Evolutionary conservation across 192 early-diverging fungal species (phyloP).

Genomic region (Globomyces pollinis-pini): DNA sequence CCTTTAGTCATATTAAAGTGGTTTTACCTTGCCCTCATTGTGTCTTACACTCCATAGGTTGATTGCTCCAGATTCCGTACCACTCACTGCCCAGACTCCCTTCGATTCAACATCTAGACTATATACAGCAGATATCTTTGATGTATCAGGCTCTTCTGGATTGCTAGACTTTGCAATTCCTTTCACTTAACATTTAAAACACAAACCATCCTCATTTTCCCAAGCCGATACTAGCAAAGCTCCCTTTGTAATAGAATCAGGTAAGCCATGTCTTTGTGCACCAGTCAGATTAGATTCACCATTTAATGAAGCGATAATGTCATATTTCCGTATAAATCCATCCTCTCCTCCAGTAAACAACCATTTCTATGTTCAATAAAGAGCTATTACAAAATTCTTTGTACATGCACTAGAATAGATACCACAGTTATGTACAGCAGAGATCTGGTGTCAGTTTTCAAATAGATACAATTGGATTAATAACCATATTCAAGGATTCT

Average conservation of each 20-base stretch:
- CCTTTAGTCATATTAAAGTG: background rate
- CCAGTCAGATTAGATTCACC: constrained; percentile 76
- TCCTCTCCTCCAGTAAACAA: constrained; percentile 66
- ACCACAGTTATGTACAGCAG: constrained; percentile 13
- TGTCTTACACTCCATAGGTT: constrained; percentile 83
- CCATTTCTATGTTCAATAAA: too few relatives aligned
- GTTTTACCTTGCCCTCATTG: constrained; percentile 74
- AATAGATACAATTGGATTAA: background rate
- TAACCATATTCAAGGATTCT: too few relatives aligned
- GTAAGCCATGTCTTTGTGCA: constrained; percentile 73
- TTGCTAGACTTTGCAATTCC: background rate
- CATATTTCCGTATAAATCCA: constrained; percentile 89
- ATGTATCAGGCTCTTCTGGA: constrained; percentile 3
- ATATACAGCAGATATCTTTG: constrained; percentile 81
- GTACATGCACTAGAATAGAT: constrained; percentile 2
- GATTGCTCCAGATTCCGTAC: constrained; percentile 63
- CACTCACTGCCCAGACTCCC: constrained; percentile 65
- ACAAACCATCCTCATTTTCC: constrained; percentile 69
- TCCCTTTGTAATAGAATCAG: constrained; percentile 75
- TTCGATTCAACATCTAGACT: constrained; percentile 90
- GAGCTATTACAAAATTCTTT: constrained; percentile 25
- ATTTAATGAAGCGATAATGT: constrained; percentile 79
- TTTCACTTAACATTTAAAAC: constrained; percentile 12
- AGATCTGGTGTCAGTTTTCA: background rate
- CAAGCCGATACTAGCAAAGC: constrained; percentile 71